These are phyloP conservation scores for Xylaria sp. DNA, from an alignment of 2,329 filamentous ascomycete genomes.

Conservation along the genomic window DNA sequence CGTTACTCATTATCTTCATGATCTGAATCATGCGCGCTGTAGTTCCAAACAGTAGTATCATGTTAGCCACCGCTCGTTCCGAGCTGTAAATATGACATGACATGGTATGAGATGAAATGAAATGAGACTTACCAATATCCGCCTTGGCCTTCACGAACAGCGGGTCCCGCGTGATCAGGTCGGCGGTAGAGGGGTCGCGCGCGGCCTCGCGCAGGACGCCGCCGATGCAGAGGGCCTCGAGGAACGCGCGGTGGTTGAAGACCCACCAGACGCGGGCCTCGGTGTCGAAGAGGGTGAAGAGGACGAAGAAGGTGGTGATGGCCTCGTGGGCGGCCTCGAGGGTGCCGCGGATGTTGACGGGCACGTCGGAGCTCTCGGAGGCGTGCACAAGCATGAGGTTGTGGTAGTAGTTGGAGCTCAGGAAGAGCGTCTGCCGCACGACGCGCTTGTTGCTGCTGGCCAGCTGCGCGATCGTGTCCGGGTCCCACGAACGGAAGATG, in stretches of 20 bases:
- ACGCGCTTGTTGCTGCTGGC: conserved; percentile 71
- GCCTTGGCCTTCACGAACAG: conserved; percentile 68
- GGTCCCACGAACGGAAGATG: conserved; percentile 75
- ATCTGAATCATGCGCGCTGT: conserved; percentile 73
- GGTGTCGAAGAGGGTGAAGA: conserved; percentile 73
- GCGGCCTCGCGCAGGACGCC: conserved; percentile 66
- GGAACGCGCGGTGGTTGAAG: conserved; percentile 82
- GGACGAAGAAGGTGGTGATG: conserved; percentile 78
- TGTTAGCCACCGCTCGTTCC: conserved; percentile 4
- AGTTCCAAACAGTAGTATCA: background rate
- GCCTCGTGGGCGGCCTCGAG: conserved; percentile 82
- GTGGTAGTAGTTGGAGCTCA: conserved; percentile 86
- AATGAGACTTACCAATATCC: conserved; percentile 66
- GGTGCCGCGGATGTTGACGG: conserved; percentile 74
- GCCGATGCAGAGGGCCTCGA: conserved; percentile 78
- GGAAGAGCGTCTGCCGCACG: conserved; percentile 79
- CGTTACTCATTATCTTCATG: conserved; percentile 67
- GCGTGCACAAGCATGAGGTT: conserved; percentile 83
- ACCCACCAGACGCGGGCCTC: conserved; percentile 88
- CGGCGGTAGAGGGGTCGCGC: conserved; percentile 59
- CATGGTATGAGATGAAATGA: background rate
- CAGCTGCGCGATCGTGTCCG: conserved; percentile 67
- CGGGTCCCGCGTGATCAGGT: conserved; percentile 63
- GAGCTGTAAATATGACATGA: background rate
- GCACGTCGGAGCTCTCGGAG: conserved; percentile 72